These are phyloP conservation scores for Cyberlindnera petersonii DNA, from an alignment of 805 yeast genomes.

Conservation along the genomic window DNA sequence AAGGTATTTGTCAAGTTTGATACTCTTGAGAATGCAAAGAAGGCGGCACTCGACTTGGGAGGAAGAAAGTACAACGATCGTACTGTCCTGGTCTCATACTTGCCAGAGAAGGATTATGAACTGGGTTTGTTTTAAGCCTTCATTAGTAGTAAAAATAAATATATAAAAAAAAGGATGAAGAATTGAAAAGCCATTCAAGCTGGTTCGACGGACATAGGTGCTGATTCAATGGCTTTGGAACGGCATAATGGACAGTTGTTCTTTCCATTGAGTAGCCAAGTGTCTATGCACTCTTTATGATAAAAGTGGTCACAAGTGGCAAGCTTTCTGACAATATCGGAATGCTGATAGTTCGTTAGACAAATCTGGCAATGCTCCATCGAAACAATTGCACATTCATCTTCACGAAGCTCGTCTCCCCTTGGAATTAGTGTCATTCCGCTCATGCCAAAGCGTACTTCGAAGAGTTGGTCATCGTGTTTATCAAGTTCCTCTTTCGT, in stretches of 20 bases:
- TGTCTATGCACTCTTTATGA: conserved; percentile 55
- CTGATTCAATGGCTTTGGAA: conserved; percentile 41
- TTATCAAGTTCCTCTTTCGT: conserved; percentile 36
- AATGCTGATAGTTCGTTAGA: conserved; percentile 42
- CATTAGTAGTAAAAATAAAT: not conserved
- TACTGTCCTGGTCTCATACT: conserved; percentile 59
- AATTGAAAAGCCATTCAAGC: not conserved
- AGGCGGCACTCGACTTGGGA: conserved; percentile 54
- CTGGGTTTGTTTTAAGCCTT: conserved; percentile 24
- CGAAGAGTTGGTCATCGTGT: conserved; percentile 35
- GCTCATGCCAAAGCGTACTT: too few relatives aligned
- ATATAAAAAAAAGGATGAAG: not conserved
- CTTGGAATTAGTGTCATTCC: too few relatives aligned
- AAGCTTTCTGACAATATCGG: conserved; percentile 45
- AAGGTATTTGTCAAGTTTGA: conserved; percentile 66
- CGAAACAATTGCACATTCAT: not conserved
- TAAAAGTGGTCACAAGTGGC: conserved; percentile 45
- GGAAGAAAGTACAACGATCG: conserved; percentile 70
- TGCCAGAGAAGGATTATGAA: conserved; percentile 56
- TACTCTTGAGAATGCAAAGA: conserved; percentile 43
- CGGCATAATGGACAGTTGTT: conserved; percentile 60
- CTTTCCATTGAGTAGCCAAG: conserved; percentile 50
- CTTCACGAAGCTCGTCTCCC: too few relatives aligned
- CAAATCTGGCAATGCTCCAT: conserved; percentile 45
- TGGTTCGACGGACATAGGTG: too few relatives aligned